phyloP scores from a whole-genome alignment of 2,329 filamentous ascomycete species.

The Pseudogymnoascus sp. region DNA sequence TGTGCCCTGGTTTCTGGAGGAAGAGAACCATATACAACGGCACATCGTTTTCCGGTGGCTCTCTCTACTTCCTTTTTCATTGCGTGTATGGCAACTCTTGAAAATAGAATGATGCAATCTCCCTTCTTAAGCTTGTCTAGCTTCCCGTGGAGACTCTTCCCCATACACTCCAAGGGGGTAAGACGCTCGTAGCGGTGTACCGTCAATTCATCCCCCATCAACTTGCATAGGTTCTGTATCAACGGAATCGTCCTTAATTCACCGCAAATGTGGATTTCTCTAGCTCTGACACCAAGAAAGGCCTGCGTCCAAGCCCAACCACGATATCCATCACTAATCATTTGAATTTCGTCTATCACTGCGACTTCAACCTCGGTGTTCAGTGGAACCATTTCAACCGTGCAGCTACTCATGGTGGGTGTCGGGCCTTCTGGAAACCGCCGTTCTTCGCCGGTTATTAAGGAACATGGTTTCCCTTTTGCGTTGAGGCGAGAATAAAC shows the following conservation, averaged over 20 bases:
- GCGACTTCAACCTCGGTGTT: slow-evolving; percentile 63
- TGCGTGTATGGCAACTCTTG: slow-evolving; percentile 71
- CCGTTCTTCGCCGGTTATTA: slow-evolving; percentile 89
- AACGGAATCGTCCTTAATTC: slow-evolving; percentile 77
- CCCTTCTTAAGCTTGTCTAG: slow-evolving; percentile 71
- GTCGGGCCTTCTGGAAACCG: slow-evolving; percentile 57
- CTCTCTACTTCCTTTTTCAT: slow-evolving; percentile 74
- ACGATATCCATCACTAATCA: slow-evolving; percentile 74
- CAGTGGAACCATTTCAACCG: slow-evolving; percentile 77
- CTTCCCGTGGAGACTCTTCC: slow-evolving; percentile 55
- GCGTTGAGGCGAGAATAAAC: slow-evolving; percentile 83
- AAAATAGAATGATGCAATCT: slow-evolving; percentile 85
- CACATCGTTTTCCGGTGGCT: slow-evolving; percentile 70
- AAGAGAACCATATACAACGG: slow-evolving; percentile 85
- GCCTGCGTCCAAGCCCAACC: slow-evolving; percentile 96
- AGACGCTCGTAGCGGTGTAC: slow-evolving; percentile 80
- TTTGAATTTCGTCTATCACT: slow-evolving; percentile 97
- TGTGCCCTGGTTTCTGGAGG: slow-evolving; percentile 89
- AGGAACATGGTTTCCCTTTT: slow-evolving; percentile 67
- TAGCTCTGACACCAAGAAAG: slow-evolving; percentile 76
- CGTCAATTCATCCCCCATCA: slow-evolving; percentile 73
- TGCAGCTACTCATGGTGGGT: slow-evolving; percentile 69
- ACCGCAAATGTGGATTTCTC: slow-evolving; percentile 88
- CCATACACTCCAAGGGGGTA: slow-evolving; percentile 66
- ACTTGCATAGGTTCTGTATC: slow-evolving; percentile 69